Percentiles rank a stretch among this genome's conserved stretches.
Conservation (phyloP, 352 stramenopile species). For the Globisporangium irregulare region DNA sequence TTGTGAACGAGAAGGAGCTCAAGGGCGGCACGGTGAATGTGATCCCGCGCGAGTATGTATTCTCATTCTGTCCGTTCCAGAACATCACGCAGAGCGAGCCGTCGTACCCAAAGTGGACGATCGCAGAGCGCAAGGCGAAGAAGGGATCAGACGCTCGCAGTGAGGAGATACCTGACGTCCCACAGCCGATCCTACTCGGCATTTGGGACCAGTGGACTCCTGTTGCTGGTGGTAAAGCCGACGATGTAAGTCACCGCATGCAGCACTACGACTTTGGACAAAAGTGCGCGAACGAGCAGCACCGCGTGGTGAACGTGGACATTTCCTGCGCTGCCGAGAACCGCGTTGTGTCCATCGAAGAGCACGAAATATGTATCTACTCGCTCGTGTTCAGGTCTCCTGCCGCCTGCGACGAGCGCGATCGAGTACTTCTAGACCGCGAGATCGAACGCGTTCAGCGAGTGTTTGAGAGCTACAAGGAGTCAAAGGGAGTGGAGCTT, state of each 20-base stretch:
- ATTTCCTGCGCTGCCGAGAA: constrained; percentile 76
- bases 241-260: constrained; percentile 15
- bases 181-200: constrained; percentile 40
- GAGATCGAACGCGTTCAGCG: constrained; percentile 14
- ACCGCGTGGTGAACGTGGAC: constrained; percentile 65
- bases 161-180: constrained; percentile 22
- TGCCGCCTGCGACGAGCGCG: constrained; percentile 36
- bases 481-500: neutral
- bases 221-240: constrained; percentile 23
- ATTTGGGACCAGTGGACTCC: constrained; percentile 66
- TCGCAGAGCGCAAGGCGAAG: constrained; percentile 46
- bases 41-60: constrained; percentile 58
- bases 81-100: constrained; percentile 79
- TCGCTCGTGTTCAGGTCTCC: constrained; percentile 76
- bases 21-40: constrained; percentile 78
- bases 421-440: constrained; percentile 18
- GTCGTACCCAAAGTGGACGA: constrained; percentile 47
- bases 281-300: constrained; percentile 82
- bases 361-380: constrained; percentile 91
- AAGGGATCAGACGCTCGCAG: constrained; percentile 6
- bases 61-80: constrained; percentile 75
- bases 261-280: constrained; percentile 79
- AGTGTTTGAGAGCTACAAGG: neutral
- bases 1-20: constrained; percentile 64
- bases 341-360: constrained; percentile 81